These are phyloP conservation scores for Naumovozyma dairenensis DNA, from an alignment of 805 yeast species.

Conservation along the genomic window DNA sequence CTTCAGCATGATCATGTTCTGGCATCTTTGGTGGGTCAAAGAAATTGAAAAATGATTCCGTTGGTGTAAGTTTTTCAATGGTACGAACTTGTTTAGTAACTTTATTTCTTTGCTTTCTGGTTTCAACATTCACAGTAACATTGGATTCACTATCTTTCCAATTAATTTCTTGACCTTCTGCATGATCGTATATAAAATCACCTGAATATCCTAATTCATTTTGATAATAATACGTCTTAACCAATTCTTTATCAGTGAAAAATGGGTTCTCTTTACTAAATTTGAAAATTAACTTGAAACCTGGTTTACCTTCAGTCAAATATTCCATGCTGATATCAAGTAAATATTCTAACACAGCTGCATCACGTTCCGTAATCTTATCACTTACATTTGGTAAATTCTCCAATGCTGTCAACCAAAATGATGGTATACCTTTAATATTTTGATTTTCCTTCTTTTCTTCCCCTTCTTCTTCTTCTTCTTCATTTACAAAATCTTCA, in stretches of 20 bases:
- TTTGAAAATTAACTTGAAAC: slow-evolving; percentile 78
- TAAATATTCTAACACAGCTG: slow-evolving; percentile 65
- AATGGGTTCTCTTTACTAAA: slow-evolving; percentile 59
- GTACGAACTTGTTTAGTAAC: slow-evolving; percentile 94
- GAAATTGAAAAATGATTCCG: slow-evolving; percentile 90
- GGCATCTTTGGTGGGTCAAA: slow-evolving; percentile 84
- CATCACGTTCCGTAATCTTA: slow-evolving; percentile 81
- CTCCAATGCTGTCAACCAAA: slow-evolving; percentile 94
- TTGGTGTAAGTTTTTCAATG: slow-evolving; percentile 88
- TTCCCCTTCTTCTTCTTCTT: slow-evolving; percentile 35
- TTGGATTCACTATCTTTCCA: slow-evolving; percentile 78
- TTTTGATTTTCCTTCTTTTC: slow-evolving; percentile 37
- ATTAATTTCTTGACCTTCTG: slow-evolving; percentile 73
- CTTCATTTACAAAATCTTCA: slow-evolving; percentile 34
- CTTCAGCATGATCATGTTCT: slow-evolving; percentile 31
- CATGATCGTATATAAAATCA: slow-evolving; percentile 93
- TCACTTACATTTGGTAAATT: slow-evolving; percentile 75
- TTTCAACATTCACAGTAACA: slow-evolving; percentile 78
- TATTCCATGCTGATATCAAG: slow-evolving; percentile 69
- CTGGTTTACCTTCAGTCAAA: slow-evolving; percentile 54
- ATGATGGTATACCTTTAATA: slow-evolving; percentile 75
- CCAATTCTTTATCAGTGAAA: slow-evolving; percentile 61
- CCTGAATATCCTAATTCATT: slow-evolving; percentile 91
- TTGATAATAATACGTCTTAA: slow-evolving; percentile 88
- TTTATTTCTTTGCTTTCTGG: slow-evolving; percentile 95